Evolutionary conservation across 176 grass and related monocot genomes (phyloP).

Genomic region (Paspalum notatum): DNA sequence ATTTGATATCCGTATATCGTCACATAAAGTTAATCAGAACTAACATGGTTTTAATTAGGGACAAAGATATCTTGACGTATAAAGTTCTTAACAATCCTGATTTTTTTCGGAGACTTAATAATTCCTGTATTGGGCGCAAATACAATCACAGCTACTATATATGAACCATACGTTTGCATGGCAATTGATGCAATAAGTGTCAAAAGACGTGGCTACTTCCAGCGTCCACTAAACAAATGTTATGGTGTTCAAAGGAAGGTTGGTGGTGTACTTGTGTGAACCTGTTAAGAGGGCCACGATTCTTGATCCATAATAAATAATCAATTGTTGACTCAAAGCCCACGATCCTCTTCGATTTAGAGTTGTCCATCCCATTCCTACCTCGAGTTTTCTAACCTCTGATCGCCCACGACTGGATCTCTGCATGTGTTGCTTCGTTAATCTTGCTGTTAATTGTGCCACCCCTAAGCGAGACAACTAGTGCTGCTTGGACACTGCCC

Average conservation of each 20-base stretch:
- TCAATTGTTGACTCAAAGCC: slow-evolving; percentile 53
- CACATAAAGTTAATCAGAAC: too few species aligned
- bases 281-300: slow-evolving; percentile 27
- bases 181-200: neutral
- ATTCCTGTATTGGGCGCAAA: neutral
- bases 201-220: neutral
- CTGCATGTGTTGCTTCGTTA: slow-evolving; percentile 9
- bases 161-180: neutral
- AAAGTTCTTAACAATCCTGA: too few species aligned
- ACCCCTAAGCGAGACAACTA: neutral
- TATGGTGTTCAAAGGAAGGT: slow-evolving; percentile 11
- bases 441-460: slow-evolving; percentile 21
- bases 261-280: slow-evolving; percentile 48
- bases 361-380: slow-evolving; percentile 44
- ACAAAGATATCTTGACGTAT: too few species aligned
- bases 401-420: slow-evolving; percentile 48
- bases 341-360: slow-evolving; percentile 47
- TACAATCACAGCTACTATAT: neutral
- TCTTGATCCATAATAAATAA: slow-evolving; percentile 34
- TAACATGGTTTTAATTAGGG: too few species aligned
- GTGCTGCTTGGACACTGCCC: slow-evolving; percentile 8
- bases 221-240: neutral
- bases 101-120: neutral
- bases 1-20: too few species aligned
- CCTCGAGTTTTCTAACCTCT: slow-evolving; percentile 37